Conservation (phyloP, 164 flowering plant species). For the Aristolochia contorta region DNA sequence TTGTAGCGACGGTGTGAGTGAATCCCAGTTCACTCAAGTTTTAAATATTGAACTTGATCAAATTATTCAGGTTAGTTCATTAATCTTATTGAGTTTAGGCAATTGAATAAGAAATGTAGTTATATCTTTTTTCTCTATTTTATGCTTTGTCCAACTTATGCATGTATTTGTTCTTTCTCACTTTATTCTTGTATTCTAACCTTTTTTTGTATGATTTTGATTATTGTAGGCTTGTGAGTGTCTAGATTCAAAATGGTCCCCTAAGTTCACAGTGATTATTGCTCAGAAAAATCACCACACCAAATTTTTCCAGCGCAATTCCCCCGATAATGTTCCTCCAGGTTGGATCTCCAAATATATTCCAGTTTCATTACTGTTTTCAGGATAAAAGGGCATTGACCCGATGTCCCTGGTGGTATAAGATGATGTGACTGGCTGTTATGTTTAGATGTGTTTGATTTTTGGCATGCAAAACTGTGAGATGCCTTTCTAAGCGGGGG, state of each 20-base stretch:
- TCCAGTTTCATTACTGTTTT: too few relatives aligned
- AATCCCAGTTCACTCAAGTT: constrained; percentile 81
- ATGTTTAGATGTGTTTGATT: background rate
- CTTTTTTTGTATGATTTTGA: too few relatives aligned
- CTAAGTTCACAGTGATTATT: constrained; percentile 60
- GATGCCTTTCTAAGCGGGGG: background rate
- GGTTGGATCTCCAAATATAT: constrained; percentile 23
- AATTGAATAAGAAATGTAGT: background rate
- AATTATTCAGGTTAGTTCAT: constrained; percentile 50
- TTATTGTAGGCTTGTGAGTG: constrained; percentile 64
- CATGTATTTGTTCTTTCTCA: background rate
- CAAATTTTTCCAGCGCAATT: constrained; percentile 51
- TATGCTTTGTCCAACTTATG: background rate
- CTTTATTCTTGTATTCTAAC: background rate
- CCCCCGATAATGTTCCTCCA: constrained; percentile 84
- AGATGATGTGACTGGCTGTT: background rate
- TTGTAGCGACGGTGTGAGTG: constrained; percentile 95
- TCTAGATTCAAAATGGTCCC: constrained; percentile 60
- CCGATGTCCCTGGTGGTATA: background rate
- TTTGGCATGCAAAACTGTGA: too few relatives aligned
- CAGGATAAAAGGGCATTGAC: background rate
- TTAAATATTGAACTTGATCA: constrained; percentile 75
- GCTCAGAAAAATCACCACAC: constrained; percentile 95
- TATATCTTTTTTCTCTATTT: background rate
- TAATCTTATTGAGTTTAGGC: background rate